Evolutionary conservation across 768 basidiomycete species (phyloP).

Genomic region (Russula olivacea): DNA sequence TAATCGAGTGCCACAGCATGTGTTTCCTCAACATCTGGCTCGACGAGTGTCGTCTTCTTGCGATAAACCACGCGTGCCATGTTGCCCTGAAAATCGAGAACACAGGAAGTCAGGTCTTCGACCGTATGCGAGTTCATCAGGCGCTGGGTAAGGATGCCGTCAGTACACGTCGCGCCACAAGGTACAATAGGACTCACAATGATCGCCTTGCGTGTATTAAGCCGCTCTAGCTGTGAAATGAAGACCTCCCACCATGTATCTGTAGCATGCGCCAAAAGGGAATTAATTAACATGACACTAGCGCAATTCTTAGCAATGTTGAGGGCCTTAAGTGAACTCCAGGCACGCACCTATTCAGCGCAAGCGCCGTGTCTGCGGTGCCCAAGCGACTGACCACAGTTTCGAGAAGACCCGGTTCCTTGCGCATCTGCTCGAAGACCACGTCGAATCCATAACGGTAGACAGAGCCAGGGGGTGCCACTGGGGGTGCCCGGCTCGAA

Average conservation of each 20-base stretch:
- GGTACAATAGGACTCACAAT: constrained; percentile 46
- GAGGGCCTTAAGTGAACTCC: constrained; percentile 18
- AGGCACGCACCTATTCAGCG: constrained; percentile 59
- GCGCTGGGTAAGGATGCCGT: constrained; percentile 40
- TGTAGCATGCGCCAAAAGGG: constrained; percentile 71
- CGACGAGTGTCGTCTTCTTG: constrained; percentile 74
- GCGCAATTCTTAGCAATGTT: constrained; percentile 13
- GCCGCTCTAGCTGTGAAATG: constrained; percentile 61
- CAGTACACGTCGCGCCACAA: constrained; percentile 10
- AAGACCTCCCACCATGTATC: constrained; percentile 77
- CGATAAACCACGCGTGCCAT: constrained; percentile 72
- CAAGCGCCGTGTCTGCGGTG: constrained; percentile 81
- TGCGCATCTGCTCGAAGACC: constrained; percentile 78
- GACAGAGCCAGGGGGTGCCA: constrained; percentile 58
- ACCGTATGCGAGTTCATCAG: constrained; percentile 78
- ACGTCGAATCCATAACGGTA: constrained; percentile 80
- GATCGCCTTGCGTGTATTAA: constrained; percentile 78
- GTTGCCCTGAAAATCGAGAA: constrained; percentile 86
- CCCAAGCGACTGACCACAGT: constrained; percentile 76
- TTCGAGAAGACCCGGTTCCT: constrained; percentile 62
- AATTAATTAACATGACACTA: constrained; percentile 89
- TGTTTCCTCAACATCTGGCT: constrained; percentile 54
- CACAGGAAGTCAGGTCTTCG: constrained; percentile 76
- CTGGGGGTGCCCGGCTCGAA: constrained; percentile 52
- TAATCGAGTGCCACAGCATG: constrained; percentile 54